phyloP scores from a whole-genome alignment of 495 filamentous ascomycete species.

The Talaromyces ruber region DNA sequence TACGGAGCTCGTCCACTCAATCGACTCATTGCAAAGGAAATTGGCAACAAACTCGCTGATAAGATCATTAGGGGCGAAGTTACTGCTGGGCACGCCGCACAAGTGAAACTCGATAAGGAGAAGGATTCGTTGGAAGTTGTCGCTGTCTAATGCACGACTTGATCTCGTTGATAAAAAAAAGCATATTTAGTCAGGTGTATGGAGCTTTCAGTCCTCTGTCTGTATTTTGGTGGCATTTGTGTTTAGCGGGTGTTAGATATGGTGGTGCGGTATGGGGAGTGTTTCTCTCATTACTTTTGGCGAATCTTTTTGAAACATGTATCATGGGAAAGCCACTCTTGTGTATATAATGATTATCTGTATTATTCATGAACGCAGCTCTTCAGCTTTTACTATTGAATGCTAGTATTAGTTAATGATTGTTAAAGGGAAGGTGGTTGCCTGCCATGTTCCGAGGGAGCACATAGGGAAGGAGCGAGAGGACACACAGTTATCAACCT shows the following conservation, averaged over 20 bases:
- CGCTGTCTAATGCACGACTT: not conserved
- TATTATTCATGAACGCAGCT: not conserved
- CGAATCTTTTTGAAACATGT: not conserved
- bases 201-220: not conserved
- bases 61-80: constrained; percentile 84
- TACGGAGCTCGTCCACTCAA: constrained; percentile 94
- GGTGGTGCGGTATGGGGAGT: not conserved
- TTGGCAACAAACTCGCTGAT: constrained; percentile 82
- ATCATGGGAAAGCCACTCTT: constrained; percentile 13
- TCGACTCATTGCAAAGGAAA: constrained; percentile 76
- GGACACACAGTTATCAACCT: not conserved
- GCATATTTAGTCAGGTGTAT: not conserved
- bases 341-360: constrained; percentile 9
- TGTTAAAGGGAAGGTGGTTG: not conserved
- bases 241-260: not conserved
- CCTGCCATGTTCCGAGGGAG: not conserved
- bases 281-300: not conserved
- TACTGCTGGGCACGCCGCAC: constrained; percentile 61
- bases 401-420: too few relatives aligned
- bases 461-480: not conserved
- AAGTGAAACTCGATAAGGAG: constrained; percentile 50
- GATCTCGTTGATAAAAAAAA: not conserved
- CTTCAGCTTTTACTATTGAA: not conserved
- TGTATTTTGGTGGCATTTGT: not conserved
- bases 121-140: constrained; percentile 26